Conservation (phyloP, 176 grass and related monocot species). For the Echinochloa phyllopogon region DNA sequence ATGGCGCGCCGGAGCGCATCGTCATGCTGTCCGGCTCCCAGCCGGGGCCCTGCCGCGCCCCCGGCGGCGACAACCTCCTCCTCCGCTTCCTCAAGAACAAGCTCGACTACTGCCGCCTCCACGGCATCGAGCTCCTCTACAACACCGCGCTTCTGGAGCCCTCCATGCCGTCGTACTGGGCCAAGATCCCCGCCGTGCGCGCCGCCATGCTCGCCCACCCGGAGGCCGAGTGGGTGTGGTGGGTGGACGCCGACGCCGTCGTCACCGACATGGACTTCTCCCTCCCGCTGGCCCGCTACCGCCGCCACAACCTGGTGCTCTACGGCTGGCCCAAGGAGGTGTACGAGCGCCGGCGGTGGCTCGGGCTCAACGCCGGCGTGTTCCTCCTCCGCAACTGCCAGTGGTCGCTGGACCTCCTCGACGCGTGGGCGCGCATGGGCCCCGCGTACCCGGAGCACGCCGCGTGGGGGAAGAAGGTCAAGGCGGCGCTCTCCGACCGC, state of each 20-base stretch:
- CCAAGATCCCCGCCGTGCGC: constrained; percentile 72
- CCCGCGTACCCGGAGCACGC: constrained; percentile 46
- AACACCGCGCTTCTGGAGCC: constrained; percentile 67
- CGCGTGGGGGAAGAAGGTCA: constrained; percentile 36
- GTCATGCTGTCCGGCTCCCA: constrained; percentile 80
- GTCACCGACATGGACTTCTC: constrained; percentile 92
- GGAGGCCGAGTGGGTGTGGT: constrained; percentile 90
- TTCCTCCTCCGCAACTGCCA: constrained; percentile 96
- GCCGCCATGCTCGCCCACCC: constrained; percentile 86
- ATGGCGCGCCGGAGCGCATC: constrained; percentile 24
- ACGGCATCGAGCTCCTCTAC: constrained; percentile 70
- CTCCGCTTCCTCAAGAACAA: constrained; percentile 88
- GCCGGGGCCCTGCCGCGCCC: constrained; percentile 52
- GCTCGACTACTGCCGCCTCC: constrained; percentile 80
- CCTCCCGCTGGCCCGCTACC: constrained; percentile 55
- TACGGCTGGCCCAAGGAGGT: constrained; percentile 71
- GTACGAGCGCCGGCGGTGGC: constrained; percentile 56
- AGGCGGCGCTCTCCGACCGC: constrained; percentile 45
- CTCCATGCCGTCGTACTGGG: constrained; percentile 65
- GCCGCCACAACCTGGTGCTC: constrained; percentile 55
- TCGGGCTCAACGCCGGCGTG: constrained; percentile 89
- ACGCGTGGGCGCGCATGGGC: constrained; percentile 55
- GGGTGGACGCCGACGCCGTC: constrained; percentile 87
- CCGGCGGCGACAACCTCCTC: constrained; percentile 66
- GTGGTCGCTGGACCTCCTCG: constrained; percentile 82